Base-by-base conservation (phyloP, 805 yeast species). In the Saccharomycodes ludwigii region DNA sequence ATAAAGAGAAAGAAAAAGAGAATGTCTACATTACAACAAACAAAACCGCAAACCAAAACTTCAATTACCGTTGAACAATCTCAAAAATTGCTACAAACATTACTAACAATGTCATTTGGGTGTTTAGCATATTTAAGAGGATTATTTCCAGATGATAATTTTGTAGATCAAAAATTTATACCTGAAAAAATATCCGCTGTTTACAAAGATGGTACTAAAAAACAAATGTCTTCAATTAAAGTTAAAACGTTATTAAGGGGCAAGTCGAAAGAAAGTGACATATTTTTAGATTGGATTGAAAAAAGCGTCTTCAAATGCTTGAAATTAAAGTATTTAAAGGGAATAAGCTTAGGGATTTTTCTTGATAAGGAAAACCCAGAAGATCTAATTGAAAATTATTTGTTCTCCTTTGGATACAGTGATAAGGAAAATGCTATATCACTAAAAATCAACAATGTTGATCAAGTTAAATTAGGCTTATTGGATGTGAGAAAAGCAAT, bases 121-220 rank as follows among this genome's bases (percentile, higher is more conserved):
- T 71, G 78, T 41, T 52, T 74, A 18, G 65, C 75, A 2, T 74
- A 62, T 41, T 48, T 73, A 11, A 56, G 80, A 36, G 73, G 75
- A 1, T 50, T 74, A 14, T 73, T 74, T 37, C 68, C 69, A 6
- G 77, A 73, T 38, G 67, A 62, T 9, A 61, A 58, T 42, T 74
- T 68, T 44, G 55, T 55, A 18, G 76, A 72, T 40, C 65, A 62
- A 34, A 46, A 57, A 22, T 66, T 66, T 45, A 58, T 59, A 4
- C 64, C 65, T 2, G 53, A 49, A 14, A 55, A 55, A 28, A 48
- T 48, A 21, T 53, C 49, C 18, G 40, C 40, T 16, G 44, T 42
- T 27, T 52, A 52, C 24, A 44, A 45, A 27, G 54, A 53, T 26
- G 34, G 40, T 24, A 32, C 28, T 19, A 38, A 37, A 4, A 27